Base-by-base conservation (phyloP, 352 stramenopile genomes). In the Peronospora destructor region DNA sequence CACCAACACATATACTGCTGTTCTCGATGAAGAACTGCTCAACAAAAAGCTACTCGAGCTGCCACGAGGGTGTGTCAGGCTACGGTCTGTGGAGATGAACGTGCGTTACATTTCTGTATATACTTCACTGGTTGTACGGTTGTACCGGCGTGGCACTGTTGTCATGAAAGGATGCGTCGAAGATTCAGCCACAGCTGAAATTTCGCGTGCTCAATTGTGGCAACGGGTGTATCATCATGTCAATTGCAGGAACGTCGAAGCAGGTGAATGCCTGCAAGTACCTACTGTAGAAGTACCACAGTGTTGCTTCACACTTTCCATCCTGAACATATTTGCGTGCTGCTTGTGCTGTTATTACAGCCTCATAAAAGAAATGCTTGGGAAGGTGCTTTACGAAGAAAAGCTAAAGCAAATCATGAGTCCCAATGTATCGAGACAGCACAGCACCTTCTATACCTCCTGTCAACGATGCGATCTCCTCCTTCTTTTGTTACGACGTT, bases 131-230 rank as follows among this genome's bases (percentile, higher is more conserved):
- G 92, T 71, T 97, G 37, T 61, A 80, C 23, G 92, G 86, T 71
- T 97, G 37, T 61, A 80, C 23, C 90, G 86, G 12, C 46, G 89
- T 25, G 92, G 92, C 19, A 96, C 85, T 19, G 90, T 96, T 49
- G 78, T 95, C 34, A 68, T 98, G 23, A 83, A 97, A 56, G 80
- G 92, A 50, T 89, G 87, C 38, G 90, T 98, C 58, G 92, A 98
- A 71, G 90, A 97, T 72, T 94, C 90, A 14, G 92, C 92, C 37
- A 98, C 90, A 0, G 91, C 92, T 4, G 90, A 98, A 74, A 97
- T 97, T 46, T 96, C 85, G 25, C 79, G 92, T 26, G 89, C 84
- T 8, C 90, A 98, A 58, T 84, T 97, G 51, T 97, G 89, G 78
- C 78, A 89, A 52, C 87, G 78, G 78, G 67, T 87, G 7, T 58